Evolutionary conservation across 2,329 filamentous ascomycete genomes (phyloP).

Genomic region (Penicillium sclerotigenum): DNA sequence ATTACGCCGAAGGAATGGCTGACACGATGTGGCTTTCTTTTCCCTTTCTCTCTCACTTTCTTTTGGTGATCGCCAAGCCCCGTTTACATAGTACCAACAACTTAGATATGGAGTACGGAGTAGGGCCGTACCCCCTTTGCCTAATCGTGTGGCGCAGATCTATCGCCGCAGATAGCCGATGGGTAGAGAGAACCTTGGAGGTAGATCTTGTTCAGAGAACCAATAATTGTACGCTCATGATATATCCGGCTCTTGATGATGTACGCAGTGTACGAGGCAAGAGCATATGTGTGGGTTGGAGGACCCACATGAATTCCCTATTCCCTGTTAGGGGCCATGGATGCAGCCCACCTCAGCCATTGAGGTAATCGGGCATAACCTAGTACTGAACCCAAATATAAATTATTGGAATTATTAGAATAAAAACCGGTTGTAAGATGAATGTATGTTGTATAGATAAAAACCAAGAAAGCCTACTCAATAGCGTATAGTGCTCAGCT

Average conservation of each 20-base stretch:
- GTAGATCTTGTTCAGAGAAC: neutral
- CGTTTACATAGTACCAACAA: neutral
- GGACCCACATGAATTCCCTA: constrained; percentile 6
- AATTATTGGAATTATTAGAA: neutral
- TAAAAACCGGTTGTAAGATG: neutral
- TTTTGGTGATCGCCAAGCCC: constrained; percentile 4
- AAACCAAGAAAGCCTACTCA: neutral
- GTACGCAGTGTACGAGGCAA: neutral
- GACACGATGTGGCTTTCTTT: neutral
- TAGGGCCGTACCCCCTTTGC: neutral
- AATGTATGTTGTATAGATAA: too few species aligned
- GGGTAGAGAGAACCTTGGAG: neutral
- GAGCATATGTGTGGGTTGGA: constrained; percentile 2
- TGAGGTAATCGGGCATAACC: constrained; percentile 13
- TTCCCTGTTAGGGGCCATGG: constrained; percentile 11
- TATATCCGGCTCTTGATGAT: neutral
- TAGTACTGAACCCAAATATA: neutral
- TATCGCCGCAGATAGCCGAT: neutral
- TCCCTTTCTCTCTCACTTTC: neutral
- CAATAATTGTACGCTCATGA: neutral
- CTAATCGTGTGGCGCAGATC: neutral
- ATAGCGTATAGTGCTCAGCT: neutral
- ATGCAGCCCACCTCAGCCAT: constrained; percentile 11
- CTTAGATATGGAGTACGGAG: neutral
- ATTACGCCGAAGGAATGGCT: constrained; percentile 2